Percentiles rank a stretch among this genome's conserved stretches.
Conservation (phyloP, 805 yeast genomes). For the Sugiyamaella boreocaroliniensis region DNA sequence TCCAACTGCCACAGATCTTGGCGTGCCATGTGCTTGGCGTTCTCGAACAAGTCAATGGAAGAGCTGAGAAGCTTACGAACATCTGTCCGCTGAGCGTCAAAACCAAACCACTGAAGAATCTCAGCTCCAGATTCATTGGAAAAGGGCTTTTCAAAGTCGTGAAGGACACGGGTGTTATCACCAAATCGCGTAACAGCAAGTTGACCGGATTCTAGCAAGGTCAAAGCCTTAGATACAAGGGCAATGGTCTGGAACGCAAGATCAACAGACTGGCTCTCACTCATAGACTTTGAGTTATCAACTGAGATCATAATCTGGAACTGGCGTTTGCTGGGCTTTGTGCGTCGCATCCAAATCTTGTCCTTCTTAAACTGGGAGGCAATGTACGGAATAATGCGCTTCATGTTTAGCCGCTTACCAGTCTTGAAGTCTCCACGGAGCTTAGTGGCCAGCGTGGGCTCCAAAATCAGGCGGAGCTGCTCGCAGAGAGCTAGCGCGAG, state of each 20-base stretch:
- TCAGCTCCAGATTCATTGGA: constrained; percentile 75
- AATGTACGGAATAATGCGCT: constrained; percentile 93
- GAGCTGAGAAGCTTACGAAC: constrained; percentile 64
- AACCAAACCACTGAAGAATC: constrained; percentile 81
- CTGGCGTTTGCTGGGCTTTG: constrained; percentile 94
- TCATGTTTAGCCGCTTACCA: constrained; percentile 95
- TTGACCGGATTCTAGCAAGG: constrained; percentile 92
- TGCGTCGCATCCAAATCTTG: constrained; percentile 95
- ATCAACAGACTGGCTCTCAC: constrained; percentile 82
- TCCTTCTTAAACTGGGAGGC: constrained; percentile 97
- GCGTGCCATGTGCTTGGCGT: constrained; percentile 36
- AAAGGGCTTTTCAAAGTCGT: constrained; percentile 83
- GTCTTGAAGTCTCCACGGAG: constrained; percentile 93
- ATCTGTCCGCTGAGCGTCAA: constrained; percentile 83
- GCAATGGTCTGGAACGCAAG: constrained; percentile 93
- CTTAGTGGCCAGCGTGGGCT: constrained; percentile 95
- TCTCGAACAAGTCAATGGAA: constrained; percentile 67
- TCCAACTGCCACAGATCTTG: constrained; percentile 86
- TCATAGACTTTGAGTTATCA: constrained; percentile 97
- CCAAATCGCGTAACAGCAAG: constrained; percentile 88
- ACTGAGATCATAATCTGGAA: constrained; percentile 96
- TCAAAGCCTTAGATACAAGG: constrained; percentile 84
- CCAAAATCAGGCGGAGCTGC: constrained; percentile 84
- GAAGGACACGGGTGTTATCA: constrained; percentile 72
- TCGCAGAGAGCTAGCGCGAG: constrained; percentile 83